Percentiles rank a stretch among this genome's conserved stretches.
These are phyloP conservation scores for Candida buenavistaensis DNA, from an alignment of 1,139 yeast genomes.

Conservation along the genomic window DNA sequence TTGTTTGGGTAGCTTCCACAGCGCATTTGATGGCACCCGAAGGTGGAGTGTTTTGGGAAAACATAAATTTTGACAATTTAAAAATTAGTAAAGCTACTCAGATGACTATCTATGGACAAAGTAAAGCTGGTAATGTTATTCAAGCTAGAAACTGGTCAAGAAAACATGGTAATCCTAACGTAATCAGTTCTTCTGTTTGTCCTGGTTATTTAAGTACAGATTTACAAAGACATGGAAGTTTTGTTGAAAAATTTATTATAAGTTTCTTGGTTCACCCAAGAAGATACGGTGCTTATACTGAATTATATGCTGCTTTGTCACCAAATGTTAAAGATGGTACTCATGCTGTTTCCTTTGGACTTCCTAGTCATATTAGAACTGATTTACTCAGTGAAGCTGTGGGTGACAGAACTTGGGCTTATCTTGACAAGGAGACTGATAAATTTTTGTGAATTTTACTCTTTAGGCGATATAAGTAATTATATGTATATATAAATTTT, in stretches of 20 bases:
- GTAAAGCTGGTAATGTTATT: slow-evolving; percentile 46
- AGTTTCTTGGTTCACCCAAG: slow-evolving; percentile 9
- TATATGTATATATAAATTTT: background rate
- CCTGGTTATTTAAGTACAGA: slow-evolving; percentile 51
- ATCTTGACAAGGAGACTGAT: slow-evolving; percentile 12
- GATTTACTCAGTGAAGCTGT: slow-evolving; percentile 13
- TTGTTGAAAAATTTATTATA: slow-evolving; percentile 8
- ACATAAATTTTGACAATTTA: slow-evolving; percentile 22
- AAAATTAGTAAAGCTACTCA: slow-evolving; percentile 3
- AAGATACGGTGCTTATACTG: slow-evolving; percentile 23
- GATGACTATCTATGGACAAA: slow-evolving; percentile 39
- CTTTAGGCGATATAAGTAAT: background rate
- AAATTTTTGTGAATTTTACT: slow-evolving; percentile 7
- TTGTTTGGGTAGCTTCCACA: slow-evolving; percentile 49
- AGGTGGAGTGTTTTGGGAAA: slow-evolving; percentile 43
- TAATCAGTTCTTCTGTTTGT: slow-evolving; percentile 37
- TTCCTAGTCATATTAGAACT: slow-evolving; percentile 20
- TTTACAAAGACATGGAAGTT: slow-evolving; percentile 30
- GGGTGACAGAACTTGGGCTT: slow-evolving; percentile 15
- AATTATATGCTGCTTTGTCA: slow-evolving; percentile 22
- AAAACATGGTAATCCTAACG: slow-evolving; percentile 35
- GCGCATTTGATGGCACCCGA: slow-evolving; percentile 37
- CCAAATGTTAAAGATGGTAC: slow-evolving; percentile 17
- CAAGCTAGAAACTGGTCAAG: slow-evolving; percentile 45
- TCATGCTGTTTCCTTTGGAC: slow-evolving; percentile 24